phyloP scores from a whole-genome alignment of 768 basidiomycete species.

The Pleurotus platypus region DNA sequence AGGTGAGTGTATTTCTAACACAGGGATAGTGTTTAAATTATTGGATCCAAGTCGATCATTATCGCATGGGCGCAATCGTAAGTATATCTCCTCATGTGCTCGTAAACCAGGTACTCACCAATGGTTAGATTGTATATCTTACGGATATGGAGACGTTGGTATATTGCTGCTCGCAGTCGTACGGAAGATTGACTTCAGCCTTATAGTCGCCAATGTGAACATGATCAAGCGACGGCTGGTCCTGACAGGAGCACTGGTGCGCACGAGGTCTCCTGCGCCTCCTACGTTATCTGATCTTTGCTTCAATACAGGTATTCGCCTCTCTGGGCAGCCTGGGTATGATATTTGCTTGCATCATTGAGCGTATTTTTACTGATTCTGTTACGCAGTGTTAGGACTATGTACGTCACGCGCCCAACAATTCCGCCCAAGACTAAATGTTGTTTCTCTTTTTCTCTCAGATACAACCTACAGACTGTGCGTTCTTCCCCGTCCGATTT shows the following conservation, averaged over 20 bases:
- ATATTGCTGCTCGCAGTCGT: background rate
- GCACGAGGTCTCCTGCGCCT: background rate
- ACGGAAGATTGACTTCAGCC: background rate
- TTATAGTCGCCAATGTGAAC: background rate
- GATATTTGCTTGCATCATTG: background rate
- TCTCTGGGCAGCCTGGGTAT: background rate
- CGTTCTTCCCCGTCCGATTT: background rate
- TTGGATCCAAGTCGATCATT: background rate
- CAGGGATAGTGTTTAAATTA: background rate
- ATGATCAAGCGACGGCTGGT: background rate
- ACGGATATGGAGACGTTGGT: slow-evolving; percentile 2
- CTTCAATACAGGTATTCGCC: background rate
- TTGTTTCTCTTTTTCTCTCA: background rate
- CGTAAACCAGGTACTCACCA: background rate
- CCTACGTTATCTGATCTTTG: background rate
- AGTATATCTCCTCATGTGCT: background rate
- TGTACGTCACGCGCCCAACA: background rate
- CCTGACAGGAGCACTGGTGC: background rate
- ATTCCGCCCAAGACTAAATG: too few relatives aligned
- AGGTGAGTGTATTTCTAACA: background rate
- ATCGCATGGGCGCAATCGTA: slow-evolving; percentile 4
- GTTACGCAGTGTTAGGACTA: background rate
- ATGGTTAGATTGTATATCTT: background rate
- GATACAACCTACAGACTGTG: slow-evolving; percentile 1
- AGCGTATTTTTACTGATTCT: background rate